Percentiles rank a stretch among this genome's conserved stretches.
phyloP scores from a whole-genome alignment of 2,329 filamentous ascomycete genomes.

The Ascochyta lentis region DNA sequence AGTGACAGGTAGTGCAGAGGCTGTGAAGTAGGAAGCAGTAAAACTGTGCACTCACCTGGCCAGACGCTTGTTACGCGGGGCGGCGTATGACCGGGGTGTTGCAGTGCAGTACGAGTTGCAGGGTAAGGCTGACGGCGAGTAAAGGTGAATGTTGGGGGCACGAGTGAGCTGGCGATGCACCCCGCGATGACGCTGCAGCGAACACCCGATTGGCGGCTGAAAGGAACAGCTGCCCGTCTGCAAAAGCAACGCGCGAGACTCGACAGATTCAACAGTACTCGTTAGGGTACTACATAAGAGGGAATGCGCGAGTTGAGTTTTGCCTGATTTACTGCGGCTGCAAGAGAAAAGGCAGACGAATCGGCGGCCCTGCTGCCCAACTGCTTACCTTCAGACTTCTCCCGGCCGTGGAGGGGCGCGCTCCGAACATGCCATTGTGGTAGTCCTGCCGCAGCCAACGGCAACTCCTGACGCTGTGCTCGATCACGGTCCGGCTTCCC shows the following conservation, averaged over 20 bases:
- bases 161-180: constrained; percentile 34
- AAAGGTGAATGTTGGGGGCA: constrained; percentile 34
- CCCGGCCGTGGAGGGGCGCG: constrained; percentile 37
- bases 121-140: constrained; percentile 21
- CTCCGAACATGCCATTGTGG: constrained; percentile 16
- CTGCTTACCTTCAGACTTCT: constrained; percentile 13
- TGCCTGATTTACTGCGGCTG: constrained; percentile 8
- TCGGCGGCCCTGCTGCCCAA: constrained; percentile 27
- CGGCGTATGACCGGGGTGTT: constrained; percentile 31
- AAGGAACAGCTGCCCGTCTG: constrained; percentile 1
- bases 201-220: constrained; percentile 34
- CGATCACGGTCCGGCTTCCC: constrained; percentile 19
- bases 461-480: constrained; percentile 15
- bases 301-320: not conserved
- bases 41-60: constrained; percentile 25
- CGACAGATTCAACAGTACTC: constrained; percentile 2
- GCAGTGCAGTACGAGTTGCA: constrained; percentile 25
- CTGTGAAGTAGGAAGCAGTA: constrained; percentile 16
- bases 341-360: constrained; percentile 6
- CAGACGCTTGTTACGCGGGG: constrained; percentile 27
- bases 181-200: constrained; percentile 42
- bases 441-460: constrained; percentile 8
- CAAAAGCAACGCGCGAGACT: not conserved
- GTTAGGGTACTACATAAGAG: too few relatives aligned
- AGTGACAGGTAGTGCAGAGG: constrained; percentile 18